phyloP scores from a whole-genome alignment of 768 basidiomycete species.

The Chlorophyllum brunneum region DNA sequence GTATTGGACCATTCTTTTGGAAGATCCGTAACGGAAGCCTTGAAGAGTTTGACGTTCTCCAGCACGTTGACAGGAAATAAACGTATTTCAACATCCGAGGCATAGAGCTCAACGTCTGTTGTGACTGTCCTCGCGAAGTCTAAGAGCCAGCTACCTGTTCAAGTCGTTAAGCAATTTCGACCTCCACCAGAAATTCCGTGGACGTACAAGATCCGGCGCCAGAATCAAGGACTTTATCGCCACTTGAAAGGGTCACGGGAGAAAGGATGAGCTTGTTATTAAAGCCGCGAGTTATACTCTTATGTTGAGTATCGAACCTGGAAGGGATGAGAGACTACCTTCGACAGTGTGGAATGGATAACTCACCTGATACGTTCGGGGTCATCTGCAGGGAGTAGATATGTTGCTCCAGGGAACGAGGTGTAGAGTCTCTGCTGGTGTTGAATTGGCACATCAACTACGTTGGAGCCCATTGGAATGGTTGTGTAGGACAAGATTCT shows the following conservation, averaged over 20 bases:
- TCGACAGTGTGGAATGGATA: background rate
- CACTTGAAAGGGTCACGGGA: constrained; percentile 1
- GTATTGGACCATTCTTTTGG: constrained; percentile 10
- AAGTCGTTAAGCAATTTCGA: background rate
- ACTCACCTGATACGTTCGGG: constrained; percentile 3
- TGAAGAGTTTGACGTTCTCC: constrained; percentile 11
- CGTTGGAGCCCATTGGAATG: background rate
- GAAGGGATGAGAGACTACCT: too few species aligned
- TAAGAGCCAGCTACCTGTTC: constrained; percentile 20
- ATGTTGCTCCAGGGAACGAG: constrained; percentile 1
- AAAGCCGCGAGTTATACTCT: constrained; percentile 11
- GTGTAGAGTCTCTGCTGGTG: background rate
- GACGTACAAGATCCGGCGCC: constrained; percentile 13
- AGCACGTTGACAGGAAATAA: constrained; percentile 17
- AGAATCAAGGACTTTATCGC: constrained; percentile 13
- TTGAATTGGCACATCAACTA: background rate
- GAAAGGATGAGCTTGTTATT: constrained; percentile 9
- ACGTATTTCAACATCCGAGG: constrained; percentile 19
- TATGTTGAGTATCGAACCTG: constrained; percentile 13
- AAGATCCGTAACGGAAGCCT: constrained; percentile 5
- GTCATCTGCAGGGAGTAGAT: constrained; percentile 1
- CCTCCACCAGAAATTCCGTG: background rate
- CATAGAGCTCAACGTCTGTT: constrained; percentile 14
- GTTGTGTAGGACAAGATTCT: too few species aligned
- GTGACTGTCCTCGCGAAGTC: constrained; percentile 14